Percentiles rank a stretch among this genome's conserved stretches.
phyloP scores from a whole-genome alignment of 1,284 basidiomycete genomes.

The Wolfiporia cocos region DNA sequence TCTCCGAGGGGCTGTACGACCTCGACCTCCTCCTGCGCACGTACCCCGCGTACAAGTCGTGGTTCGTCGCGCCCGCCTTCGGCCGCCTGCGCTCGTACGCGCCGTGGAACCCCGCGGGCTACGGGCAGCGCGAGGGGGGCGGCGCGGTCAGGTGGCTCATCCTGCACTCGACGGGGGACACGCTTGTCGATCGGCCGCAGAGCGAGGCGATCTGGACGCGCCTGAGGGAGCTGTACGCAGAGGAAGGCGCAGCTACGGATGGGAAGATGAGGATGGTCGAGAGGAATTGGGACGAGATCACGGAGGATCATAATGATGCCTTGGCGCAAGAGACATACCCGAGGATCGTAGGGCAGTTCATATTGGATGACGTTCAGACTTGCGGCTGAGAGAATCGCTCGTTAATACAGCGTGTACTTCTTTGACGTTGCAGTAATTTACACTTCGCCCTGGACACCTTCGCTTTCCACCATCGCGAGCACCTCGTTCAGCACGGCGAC shows the following conservation, averaged over 20 bases:
- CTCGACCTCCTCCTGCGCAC: conserved; percentile 51
- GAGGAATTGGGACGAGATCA: conserved; percentile 39
- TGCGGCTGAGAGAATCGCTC: no score
- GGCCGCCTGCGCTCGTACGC: conserved; percentile 43
- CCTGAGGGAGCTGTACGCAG: conserved; percentile 34
- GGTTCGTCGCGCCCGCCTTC: conserved; percentile 65
- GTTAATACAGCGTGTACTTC: no score
- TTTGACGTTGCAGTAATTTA: no score
- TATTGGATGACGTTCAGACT: conserved; percentile 16
- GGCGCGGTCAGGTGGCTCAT: conserved; percentile 49
- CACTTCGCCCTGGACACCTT: conserved; percentile 8
- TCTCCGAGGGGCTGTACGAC: conserved; percentile 76
- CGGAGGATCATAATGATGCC: conserved; percentile 52
- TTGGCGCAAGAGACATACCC: conserved; percentile 40
- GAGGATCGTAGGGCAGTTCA: conserved; percentile 40
- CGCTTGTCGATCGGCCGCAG: conserved; percentile 58
- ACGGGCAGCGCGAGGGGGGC: conserved; percentile 28
- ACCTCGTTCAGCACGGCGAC: conserved; percentile 58
- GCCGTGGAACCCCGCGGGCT: conserved; percentile 39
- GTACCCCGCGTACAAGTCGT: conserved; percentile 57
- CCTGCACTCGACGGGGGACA: conserved; percentile 69
- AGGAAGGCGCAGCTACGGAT: conserved; percentile 9
- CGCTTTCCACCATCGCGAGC: conserved; percentile 28
- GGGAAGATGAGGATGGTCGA: conserved; percentile 24
- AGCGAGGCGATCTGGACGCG: conserved; percentile 50